Evolutionary conservation across 768 basidiomycete genomes (phyloP), one percentile per base, ranked within the genome.

Genomic region (Leucocoprinus birnbaumii): DNA sequence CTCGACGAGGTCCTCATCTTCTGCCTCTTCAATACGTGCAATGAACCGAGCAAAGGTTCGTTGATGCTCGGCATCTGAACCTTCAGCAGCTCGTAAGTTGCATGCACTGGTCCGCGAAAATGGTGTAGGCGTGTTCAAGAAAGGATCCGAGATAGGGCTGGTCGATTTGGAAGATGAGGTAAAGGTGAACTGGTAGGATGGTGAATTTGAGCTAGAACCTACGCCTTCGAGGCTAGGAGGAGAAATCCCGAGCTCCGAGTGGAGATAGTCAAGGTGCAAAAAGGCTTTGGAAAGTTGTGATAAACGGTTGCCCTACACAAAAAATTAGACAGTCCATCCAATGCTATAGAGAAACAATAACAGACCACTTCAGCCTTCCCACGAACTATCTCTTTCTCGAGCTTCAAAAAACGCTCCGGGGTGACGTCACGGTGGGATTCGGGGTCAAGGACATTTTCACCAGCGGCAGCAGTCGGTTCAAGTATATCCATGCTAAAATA

Each of bases 301-400:
- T 31, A 89, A 75, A 24, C 91, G 85, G 64, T 87, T 89, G 24
- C 77, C 70, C 89, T 91, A 57, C 5, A 45, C 41, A n/a, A 41
- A 35, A 5, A 46, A 11, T 9, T 24, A 47, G n/a, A 43, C 34
- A 53, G 14, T 11, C 24, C 24, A 10, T 13, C 42, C 19, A 40
- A 34, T 26, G 18, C n/a, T 34, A 1, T n/a, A 45, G 4, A 10
- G 14, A n/a, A 50, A 51, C 40, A 26, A 38, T n/a, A 26, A 76
- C 89, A 63, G 62, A 92, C 89, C 51, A 92, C 79, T 80, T 95
- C 93, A n/a, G 81, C 80, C 68, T 93, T 93, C 10, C 90, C 91
- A 51, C 87, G 77, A 9, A 89, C 85, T 16, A 94, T 79, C 63
- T 94, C 91, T 65, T 89, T 87, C 75, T 94, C 91, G 4, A 95